Conservation (phyloP, 768 basidiomycete species). For the Hemileccinum impolitum region DNA sequence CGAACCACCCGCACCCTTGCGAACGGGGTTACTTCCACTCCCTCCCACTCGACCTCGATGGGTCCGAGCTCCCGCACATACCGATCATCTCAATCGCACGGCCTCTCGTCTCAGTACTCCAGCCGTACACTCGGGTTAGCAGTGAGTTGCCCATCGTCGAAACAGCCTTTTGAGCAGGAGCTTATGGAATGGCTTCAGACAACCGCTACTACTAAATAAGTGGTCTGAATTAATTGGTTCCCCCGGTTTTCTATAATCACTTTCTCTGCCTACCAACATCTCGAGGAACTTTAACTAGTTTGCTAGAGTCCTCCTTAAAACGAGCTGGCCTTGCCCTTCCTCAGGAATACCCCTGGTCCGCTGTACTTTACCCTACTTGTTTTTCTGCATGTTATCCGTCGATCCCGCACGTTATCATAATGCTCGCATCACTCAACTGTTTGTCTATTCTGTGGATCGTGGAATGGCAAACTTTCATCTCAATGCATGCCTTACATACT, state of each 20-base stretch:
- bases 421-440: conserved; percentile 35
- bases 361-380: conserved; percentile 40
- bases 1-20: conserved; percentile 57
- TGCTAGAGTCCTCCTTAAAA: conserved; percentile 27
- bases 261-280: conserved; percentile 9
- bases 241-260: conserved; percentile 1
- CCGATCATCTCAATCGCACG: conserved; percentile 64
- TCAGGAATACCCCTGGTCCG: conserved; percentile 37
- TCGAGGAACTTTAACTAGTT: conserved; percentile 21
- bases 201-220: conserved; percentile 32
- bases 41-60: conserved; percentile 54
- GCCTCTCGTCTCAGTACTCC: conserved; percentile 70
- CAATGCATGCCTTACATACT: no score
- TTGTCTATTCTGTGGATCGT: conserved; percentile 13
- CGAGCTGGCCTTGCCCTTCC: conserved; percentile 36
- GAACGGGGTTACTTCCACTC: conserved; percentile 55
- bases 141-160: conserved; percentile 47
- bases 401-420: conserved; percentile 36
- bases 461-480: conserved; percentile 2
- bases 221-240: conserved; percentile 12
- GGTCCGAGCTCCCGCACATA: conserved; percentile 64
- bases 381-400: conserved; percentile 36
- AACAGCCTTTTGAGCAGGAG: conserved; percentile 33
- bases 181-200: conserved; percentile 37
- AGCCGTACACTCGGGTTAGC: conserved; percentile 71